Evolutionary conservation across 1,284 basidiomycete genomes (phyloP).

Genomic region (Ceratobasidium sp.): DNA sequence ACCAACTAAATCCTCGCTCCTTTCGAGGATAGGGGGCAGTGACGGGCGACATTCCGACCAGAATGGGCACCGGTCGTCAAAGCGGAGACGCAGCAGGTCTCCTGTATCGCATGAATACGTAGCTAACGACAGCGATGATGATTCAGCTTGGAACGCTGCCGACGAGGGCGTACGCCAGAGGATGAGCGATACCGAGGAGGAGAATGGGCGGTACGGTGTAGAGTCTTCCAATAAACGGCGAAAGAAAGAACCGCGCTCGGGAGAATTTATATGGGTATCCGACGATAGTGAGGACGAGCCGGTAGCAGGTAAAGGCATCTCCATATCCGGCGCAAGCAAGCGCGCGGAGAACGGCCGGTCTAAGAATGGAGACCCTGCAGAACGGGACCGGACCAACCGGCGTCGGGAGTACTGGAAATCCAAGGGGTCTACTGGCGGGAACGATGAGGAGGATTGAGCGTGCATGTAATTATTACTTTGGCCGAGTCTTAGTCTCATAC

Average conservation of each 20-base stretch:
- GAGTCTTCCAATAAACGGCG: slow-evolving; percentile 15
- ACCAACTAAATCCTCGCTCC: neutral
- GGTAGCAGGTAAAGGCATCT: slow-evolving; percentile 2
- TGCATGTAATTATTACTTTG: neutral
- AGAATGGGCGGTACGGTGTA: slow-evolving; percentile 27
- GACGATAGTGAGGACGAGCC: slow-evolving; percentile 28
- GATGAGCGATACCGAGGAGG: slow-evolving; percentile 15
- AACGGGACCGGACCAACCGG: slow-evolving; percentile 12
- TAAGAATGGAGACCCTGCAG: neutral
- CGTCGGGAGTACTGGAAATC: slow-evolving; percentile 29
- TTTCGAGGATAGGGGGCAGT: slow-evolving; percentile 47
- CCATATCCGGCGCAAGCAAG: slow-evolving; percentile 31
- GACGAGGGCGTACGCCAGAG: slow-evolving; percentile 52
- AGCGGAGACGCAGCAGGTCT: slow-evolving; percentile 26
- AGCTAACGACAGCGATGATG: slow-evolving; percentile 50
- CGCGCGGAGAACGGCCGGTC: slow-evolving; percentile 8
- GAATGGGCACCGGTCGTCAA: slow-evolving; percentile 13
- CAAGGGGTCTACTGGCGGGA: slow-evolving; percentile 7
- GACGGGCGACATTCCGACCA: slow-evolving; percentile 41
- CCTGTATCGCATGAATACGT: slow-evolving; percentile 41
- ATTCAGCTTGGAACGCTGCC: slow-evolving; percentile 54
- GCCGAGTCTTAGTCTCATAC: neutral
- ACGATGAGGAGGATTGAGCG: slow-evolving; percentile 11
- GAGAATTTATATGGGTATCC: slow-evolving; percentile 16
- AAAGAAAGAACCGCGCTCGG: neutral